Percentiles rank a stretch among this genome's conserved stretches.
Conservation (phyloP, 2,329 filamentous ascomycete species). For the Ceratocystis alfenasii region DNA sequence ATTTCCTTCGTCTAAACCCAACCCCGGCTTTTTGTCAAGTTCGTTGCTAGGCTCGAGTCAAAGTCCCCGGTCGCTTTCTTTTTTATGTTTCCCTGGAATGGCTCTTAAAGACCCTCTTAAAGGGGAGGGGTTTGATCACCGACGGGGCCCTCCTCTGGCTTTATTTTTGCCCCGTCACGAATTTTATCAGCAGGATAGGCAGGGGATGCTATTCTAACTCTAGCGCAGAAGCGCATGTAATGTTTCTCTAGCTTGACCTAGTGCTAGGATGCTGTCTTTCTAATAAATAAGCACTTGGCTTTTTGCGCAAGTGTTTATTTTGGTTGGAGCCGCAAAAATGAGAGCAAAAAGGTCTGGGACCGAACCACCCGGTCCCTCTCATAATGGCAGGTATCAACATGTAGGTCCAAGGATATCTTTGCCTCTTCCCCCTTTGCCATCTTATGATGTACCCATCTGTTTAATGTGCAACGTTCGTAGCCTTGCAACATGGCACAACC, state of each 20-base stretch:
- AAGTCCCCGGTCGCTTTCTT: not conserved
- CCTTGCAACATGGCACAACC: conserved; percentile 1
- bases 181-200: not conserved
- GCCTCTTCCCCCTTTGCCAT: not conserved
- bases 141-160: not conserved
- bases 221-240: too few relatives aligned
- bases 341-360: too few relatives aligned
- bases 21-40: conserved; percentile 1
- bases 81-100: not conserved
- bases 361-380: not conserved
- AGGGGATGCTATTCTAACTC: not conserved
- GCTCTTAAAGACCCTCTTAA: not conserved
- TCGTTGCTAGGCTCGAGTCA: conserved; percentile 9
- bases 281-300: too few relatives aligned
- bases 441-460: not conserved
- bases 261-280: too few relatives aligned
- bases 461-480: not conserved
- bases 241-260: too few relatives aligned
- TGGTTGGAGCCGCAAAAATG: too few relatives aligned
- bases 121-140: not conserved
- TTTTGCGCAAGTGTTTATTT: too few relatives aligned
- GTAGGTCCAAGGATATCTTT: not conserved
- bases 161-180: conserved; percentile 1
- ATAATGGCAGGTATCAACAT: not conserved
- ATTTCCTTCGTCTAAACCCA: conserved; percentile 8